phyloP scores from a whole-genome alignment of 257 asterid genomes.

The Datura wrightii region DNA sequence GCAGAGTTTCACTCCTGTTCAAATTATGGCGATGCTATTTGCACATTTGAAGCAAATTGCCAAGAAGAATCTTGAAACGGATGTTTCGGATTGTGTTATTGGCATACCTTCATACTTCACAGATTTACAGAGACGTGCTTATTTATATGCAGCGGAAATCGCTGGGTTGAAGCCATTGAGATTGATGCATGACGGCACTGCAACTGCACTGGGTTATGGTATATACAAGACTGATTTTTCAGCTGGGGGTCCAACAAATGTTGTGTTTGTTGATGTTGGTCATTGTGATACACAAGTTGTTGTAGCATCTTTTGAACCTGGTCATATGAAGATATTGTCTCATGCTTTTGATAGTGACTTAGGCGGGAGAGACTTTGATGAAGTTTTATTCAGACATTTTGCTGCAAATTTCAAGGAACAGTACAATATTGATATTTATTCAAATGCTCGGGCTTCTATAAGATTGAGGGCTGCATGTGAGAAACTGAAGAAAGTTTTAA shows the following conservation, averaged over 20 bases:
- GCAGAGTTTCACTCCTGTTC: slow-evolving; percentile 74
- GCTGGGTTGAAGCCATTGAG: slow-evolving; percentile 79
- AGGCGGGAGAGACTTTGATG: slow-evolving; percentile 97
- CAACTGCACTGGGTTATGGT: slow-evolving; percentile 91
- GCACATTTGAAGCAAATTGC: slow-evolving; percentile 80
- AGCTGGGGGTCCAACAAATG: slow-evolving; percentile 60
- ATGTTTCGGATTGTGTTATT: slow-evolving; percentile 73
- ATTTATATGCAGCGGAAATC: slow-evolving; percentile 89
- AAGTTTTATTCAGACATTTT: slow-evolving; percentile 77
- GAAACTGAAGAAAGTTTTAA: slow-evolving; percentile 93
- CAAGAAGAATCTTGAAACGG: slow-evolving; percentile 70
- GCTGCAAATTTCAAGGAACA: slow-evolving; percentile 73
- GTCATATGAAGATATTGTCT: slow-evolving; percentile 78
- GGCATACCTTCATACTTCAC: slow-evolving; percentile 90
- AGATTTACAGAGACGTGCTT: slow-evolving; percentile 81
- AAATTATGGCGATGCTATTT: slow-evolving; percentile 83
- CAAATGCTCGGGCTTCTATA: slow-evolving; percentile 79
- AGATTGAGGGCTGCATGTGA: slow-evolving; percentile 93
- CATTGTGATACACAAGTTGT: slow-evolving; percentile 95
- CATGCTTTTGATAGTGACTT: slow-evolving; percentile 86
- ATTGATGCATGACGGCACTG: slow-evolving; percentile 95
- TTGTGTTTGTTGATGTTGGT: slow-evolving; percentile 89
- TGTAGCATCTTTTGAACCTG: slow-evolving; percentile 75
- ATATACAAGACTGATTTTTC: slow-evolving; percentile 80
- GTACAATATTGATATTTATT: slow-evolving; percentile 76